Evolutionary conservation across 139 green algal species (phyloP).

Genomic region (Asterochloris erici): DNA sequence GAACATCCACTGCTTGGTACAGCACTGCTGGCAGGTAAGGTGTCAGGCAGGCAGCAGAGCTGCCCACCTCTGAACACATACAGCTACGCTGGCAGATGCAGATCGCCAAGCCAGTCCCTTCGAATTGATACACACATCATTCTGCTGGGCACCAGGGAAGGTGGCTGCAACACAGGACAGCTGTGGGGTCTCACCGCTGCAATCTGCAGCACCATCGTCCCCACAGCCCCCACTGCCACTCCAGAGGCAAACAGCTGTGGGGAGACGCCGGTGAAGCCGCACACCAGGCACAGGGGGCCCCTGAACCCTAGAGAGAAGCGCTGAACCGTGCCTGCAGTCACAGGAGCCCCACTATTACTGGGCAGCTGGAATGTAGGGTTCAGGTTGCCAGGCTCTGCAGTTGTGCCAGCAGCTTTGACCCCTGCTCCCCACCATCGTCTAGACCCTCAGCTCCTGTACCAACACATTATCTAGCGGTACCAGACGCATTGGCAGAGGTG

Average conservation of each 20-base stretch:
- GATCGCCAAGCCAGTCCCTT: background rate
- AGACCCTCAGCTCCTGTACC: no score
- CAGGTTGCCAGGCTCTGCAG: no score
- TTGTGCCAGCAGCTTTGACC: no score
- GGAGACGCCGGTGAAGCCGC: conserved; percentile 28
- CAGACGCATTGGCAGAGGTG: no score
- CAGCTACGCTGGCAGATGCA: background rate
- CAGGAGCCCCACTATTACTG: no score
- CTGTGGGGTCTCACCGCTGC: background rate
- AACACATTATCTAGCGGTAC: no score
- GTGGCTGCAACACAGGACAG: background rate
- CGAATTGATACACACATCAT: background rate
- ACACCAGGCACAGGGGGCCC: conserved; percentile 31
- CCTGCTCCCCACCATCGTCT: no score
- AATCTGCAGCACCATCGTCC: conserved; percentile 25
- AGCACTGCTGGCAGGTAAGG: background rate
- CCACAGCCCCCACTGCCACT: conserved; percentile 18
- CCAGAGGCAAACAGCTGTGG: conserved; percentile 20
- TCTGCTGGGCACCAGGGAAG: background rate
- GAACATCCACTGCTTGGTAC: background rate
- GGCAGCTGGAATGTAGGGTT: no score
- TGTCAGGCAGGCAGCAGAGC: background rate
- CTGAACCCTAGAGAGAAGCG: conserved; percentile 32
- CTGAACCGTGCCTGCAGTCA: conserved; percentile 28
- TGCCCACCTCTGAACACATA: background rate